Percentiles rank a stretch among this genome's conserved stretches.
phyloP scores from a whole-genome alignment of 2,329 filamentous ascomycete genomes.

The Coniochaeta prunicola region DNA sequence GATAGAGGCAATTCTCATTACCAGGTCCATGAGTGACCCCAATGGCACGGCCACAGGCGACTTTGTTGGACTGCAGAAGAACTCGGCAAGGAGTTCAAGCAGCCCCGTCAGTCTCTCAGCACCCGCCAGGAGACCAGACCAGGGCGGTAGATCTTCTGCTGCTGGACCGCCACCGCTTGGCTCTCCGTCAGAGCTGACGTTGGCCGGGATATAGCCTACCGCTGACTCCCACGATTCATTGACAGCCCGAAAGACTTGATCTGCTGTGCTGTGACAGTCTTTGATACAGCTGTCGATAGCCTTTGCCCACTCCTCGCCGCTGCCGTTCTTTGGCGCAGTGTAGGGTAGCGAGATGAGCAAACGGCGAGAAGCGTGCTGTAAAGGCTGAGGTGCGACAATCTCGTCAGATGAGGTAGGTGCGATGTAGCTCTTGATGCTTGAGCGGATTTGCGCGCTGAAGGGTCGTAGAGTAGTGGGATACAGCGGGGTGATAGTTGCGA shows the following conservation, averaged over 20 bases:
- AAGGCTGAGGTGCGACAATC: conserved; percentile 38
- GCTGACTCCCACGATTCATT: conserved; percentile 75
- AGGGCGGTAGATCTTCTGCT: conserved; percentile 51
- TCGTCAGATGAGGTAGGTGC: conserved; percentile 54
- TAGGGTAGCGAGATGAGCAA: conserved; percentile 67
- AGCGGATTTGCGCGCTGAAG: conserved; percentile 60
- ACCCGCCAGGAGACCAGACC: conserved; percentile 71
- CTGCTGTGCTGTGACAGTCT: conserved; percentile 62
- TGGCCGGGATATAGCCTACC: conserved; percentile 37
- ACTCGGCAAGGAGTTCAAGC: conserved; percentile 56
- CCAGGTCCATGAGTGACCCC: conserved; percentile 59
- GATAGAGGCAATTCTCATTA: conserved; percentile 63
- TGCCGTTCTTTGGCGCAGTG: conserved; percentile 73
- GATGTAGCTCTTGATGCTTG: conserved; percentile 51
- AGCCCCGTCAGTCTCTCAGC: conserved; percentile 61
- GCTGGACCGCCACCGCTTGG: conserved; percentile 38
- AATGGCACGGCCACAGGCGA: conserved; percentile 60
- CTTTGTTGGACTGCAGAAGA: conserved; percentile 58
- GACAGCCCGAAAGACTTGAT: conserved; percentile 71
- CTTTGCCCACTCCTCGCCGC: conserved; percentile 71
- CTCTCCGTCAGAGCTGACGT: conserved; percentile 36
- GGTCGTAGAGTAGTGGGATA: conserved; percentile 81
- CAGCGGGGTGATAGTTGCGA: conserved; percentile 65
- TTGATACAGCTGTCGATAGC: conserved; percentile 54
- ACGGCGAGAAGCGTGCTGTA: conserved; percentile 52